A percentile compares a stretch with the other conserved stretches of the same genome.
These are phyloP conservation scores for Cystobasidium tubakii DNA, from an alignment of 768 basidiomycete species.

Conservation along the genomic window DNA sequence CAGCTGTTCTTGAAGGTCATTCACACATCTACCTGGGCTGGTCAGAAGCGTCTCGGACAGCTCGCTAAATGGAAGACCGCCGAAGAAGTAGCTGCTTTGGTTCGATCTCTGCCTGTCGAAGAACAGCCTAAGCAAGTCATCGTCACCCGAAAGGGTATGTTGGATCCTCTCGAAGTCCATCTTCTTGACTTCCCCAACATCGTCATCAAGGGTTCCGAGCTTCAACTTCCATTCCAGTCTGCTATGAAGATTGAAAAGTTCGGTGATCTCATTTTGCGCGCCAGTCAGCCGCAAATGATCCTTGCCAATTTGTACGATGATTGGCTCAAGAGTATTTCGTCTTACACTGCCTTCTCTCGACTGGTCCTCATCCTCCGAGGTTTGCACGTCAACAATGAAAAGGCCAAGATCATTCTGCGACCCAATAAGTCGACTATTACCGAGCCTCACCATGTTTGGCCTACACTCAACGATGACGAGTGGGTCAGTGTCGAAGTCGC, in stretches of 20 bases:
- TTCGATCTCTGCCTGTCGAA: slow-evolving; percentile 97
- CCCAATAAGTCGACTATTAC: slow-evolving; percentile 96
- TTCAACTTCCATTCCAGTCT: slow-evolving; percentile 98
- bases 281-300: slow-evolving; percentile 98
- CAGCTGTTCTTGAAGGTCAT: slow-evolving; percentile 98
- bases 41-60: slow-evolving; percentile 98
- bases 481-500: slow-evolving; percentile 99
- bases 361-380: slow-evolving; percentile 94
- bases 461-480: slow-evolving; percentile 81
- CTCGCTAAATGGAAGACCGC: slow-evolving; percentile 99
- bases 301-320: slow-evolving; percentile 97
- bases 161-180: slow-evolving; percentile 84
- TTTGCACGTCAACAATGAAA: slow-evolving; percentile 97
- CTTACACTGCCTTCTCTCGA: slow-evolving; percentile 97
- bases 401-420: slow-evolving; percentile 95
- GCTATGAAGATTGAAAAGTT: slow-evolving; percentile 99
- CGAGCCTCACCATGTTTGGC: slow-evolving; percentile 97
- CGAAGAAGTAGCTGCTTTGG: slow-evolving; percentile 96
- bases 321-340: slow-evolving; percentile 98
- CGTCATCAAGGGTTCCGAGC: slow-evolving; percentile 97
- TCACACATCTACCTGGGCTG: slow-evolving; percentile 99
- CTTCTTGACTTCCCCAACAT: slow-evolving; percentile 99
- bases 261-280: slow-evolving; percentile 79
- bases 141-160: slow-evolving; percentile 99
- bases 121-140: slow-evolving; percentile 99